Evolutionary conservation across 2,329 filamentous ascomycete species (phyloP).

Genomic region (Rhynchosporium secalis): DNA sequence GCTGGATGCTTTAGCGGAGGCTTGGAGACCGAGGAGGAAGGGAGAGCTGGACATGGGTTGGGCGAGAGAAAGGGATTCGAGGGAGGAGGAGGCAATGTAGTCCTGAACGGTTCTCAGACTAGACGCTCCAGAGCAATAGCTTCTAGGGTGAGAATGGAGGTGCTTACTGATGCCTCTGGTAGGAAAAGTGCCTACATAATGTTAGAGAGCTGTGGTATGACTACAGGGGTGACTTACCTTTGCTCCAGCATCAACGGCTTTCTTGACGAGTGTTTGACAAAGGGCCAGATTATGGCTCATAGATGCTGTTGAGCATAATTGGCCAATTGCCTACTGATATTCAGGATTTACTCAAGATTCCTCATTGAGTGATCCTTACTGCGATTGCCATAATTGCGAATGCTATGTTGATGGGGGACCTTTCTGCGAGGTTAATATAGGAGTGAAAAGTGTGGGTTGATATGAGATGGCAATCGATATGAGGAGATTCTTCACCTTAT

Average conservation of each 20-base stretch:
- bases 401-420: neutral
- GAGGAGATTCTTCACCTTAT: neutral
- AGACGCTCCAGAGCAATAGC: neutral
- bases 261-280: conserved; percentile 69
- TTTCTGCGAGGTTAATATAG: too few relatives aligned
- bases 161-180: conserved; percentile 65
- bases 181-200: conserved; percentile 72
- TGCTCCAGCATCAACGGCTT: conserved; percentile 74
- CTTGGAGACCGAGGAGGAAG: conserved; percentile 75
- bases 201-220: conserved; percentile 6
- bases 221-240: conserved; percentile 54
- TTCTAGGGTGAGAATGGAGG: neutral
- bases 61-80: conserved; percentile 70
- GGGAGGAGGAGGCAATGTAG: conserved; percentile 73
- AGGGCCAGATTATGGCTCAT: conserved; percentile 78
- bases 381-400: conserved; percentile 36
- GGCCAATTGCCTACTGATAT: conserved; percentile 71
- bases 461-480: neutral
- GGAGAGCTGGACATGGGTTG: conserved; percentile 63
- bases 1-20: conserved; percentile 61
- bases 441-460: neutral
- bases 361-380: conserved; percentile 26
- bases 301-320: conserved; percentile 81
- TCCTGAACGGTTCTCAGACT: conserved; percentile 17
- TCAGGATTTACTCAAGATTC: conserved; percentile 16